phyloP scores from a whole-genome alignment of 2,329 filamentous ascomycete genomes.

The Fusarium fujikuroi region DNA sequence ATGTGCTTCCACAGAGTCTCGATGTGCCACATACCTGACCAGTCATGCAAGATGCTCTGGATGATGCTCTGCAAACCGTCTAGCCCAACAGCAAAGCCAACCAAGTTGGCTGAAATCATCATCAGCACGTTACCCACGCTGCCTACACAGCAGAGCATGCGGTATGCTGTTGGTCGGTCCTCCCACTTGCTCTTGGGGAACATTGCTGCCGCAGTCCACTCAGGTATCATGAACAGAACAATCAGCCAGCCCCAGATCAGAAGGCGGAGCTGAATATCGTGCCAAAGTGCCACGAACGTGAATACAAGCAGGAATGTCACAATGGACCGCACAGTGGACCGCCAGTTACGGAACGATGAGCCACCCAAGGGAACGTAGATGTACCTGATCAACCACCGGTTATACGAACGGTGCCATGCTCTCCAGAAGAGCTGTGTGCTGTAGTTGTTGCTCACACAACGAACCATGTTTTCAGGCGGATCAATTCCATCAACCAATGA shows the following conservation, averaged over 20 bases:
- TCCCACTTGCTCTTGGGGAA: conserved; percentile 82
- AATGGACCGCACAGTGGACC: conserved; percentile 66
- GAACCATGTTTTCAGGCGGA: conserved; percentile 97
- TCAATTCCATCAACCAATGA: conserved; percentile 89
- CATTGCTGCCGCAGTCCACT: conserved; percentile 75
- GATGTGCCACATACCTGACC: conserved; percentile 64
- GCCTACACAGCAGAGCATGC: conserved; percentile 82
- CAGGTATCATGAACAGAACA: conserved; percentile 91
- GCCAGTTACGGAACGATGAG: conserved; percentile 59
- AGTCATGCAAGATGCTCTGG: conserved; percentile 78
- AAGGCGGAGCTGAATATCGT: conserved; percentile 91
- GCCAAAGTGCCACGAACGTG: conserved; percentile 97
- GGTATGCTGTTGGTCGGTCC: conserved; percentile 74
- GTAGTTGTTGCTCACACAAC: conserved; percentile 96
- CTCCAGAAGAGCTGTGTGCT: conserved; percentile 93
- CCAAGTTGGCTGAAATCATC: conserved; percentile 96
- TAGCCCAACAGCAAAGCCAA: conserved; percentile 92
- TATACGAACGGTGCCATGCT: conserved; percentile 94
- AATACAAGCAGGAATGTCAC: conserved; percentile 87
- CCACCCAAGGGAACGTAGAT: conserved; percentile 93
- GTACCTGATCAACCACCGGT: conserved; percentile 94
- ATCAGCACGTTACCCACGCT: conserved; percentile 87
- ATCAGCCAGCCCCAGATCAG: conserved; percentile 98
- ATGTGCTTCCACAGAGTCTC: conserved; percentile 19
- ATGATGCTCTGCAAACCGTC: conserved; percentile 86